These are phyloP conservation scores for Gossypium gossypioides DNA, from an alignment of 441 rosid genomes.

Conservation along the genomic window DNA sequence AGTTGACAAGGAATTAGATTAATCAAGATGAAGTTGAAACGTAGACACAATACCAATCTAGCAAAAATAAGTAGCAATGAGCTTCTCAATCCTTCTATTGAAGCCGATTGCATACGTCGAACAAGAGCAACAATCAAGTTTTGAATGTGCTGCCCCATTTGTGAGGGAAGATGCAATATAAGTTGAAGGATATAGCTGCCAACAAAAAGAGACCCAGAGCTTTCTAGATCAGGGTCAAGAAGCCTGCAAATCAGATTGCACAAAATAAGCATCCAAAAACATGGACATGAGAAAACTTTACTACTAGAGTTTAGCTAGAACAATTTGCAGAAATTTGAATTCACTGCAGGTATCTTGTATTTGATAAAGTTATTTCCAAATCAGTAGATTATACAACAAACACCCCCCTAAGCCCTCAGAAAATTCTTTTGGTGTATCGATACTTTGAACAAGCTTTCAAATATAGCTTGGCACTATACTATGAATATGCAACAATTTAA, in stretches of 20 bases:
- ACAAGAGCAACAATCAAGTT: conserved; percentile 78
- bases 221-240: conserved; percentile 77
- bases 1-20: neutral
- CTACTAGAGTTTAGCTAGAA: neutral
- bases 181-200: conserved; percentile 87
- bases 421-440: neutral
- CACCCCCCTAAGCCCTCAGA: neutral
- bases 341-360: neutral
- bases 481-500: neutral
- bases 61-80: conserved; percentile 82
- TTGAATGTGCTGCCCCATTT: conserved; percentile 74
- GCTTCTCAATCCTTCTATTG: conserved; percentile 60
- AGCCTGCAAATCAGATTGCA: conserved; percentile 46
- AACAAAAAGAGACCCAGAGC: conserved; percentile 93
- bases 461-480: neutral
- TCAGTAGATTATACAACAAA: neutral
- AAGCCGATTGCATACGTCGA: conserved; percentile 80
- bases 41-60: conserved; percentile 53
- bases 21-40: neutral
- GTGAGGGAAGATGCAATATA: conserved; percentile 76
- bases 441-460: neutral
- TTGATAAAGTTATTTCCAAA: neutral
- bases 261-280: conserved; percentile 17
- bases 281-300: neutral
- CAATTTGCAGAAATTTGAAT: neutral